Evolutionary conservation across 345 rosid genomes (phyloP), one percentile per base, ranked within the genome.

Genomic region (Schrenkiella parvula): DNA sequence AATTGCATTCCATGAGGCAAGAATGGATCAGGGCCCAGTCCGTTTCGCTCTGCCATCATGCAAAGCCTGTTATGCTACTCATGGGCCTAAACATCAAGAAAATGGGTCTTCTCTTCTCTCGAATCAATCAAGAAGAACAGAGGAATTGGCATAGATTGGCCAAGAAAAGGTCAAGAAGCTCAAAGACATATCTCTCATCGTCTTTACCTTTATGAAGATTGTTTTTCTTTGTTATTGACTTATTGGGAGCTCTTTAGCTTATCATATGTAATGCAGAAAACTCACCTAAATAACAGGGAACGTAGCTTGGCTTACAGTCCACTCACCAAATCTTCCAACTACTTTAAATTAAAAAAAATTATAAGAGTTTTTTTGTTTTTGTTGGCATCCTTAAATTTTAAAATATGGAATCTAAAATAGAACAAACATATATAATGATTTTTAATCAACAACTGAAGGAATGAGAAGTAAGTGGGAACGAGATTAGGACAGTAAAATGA

Each of bases 231-330:
- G 58, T 53, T 52, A 5, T 6, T 53, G 59, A n/a, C n/a, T n/a
- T n/a, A n/a, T 53, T 28, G 38, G 12, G 38, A 14, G 7, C 32
- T 54, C 52, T 28, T 55, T 6, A 43, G 13, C 8, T 42, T 51
- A 35, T 19, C 52, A 46, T 5, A 35, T 32, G 65, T 25, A 60
- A 60, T 59, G 31, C 38, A 25, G 31, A 52, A 60, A 59, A 59
- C 32, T 37, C 68, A 48, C 60, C 59, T 37, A 48, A 29, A 37
- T 13, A 52, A 54, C 22, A 42, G 29, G 21, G 31, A 12, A 34
- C 66, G 34, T 55, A 46, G 56, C 71, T 73, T 72, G 56, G 48
- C 47, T 31, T 73, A 1, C 55, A 73, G 10, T 54, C 31, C 22
- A 14, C 51, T 32, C 42, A 73, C 71, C 71, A 56, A 56, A 44